Conservation (phyloP, 352 stramenopile genomes). For the Phytophthora syringae region DNA sequence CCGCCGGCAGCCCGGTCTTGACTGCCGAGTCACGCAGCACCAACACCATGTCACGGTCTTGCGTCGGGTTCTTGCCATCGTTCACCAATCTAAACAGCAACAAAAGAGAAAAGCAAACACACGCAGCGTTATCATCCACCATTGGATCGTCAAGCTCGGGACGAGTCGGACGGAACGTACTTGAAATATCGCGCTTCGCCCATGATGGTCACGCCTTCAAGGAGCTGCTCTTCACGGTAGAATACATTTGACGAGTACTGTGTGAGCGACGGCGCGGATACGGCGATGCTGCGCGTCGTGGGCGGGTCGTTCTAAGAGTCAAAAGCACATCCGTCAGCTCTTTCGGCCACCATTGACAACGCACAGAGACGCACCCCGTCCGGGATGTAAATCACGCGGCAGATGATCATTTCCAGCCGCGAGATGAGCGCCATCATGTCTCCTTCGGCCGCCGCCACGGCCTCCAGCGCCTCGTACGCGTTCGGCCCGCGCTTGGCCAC, state of each 20-base stretch:
- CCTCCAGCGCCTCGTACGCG: conserved; percentile 65
- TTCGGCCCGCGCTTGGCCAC: conserved; percentile 51
- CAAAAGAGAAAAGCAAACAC: background rate
- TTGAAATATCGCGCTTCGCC: conserved; percentile 68
- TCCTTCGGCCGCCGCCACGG: conserved; percentile 76
- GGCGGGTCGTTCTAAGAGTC: conserved; percentile 72
- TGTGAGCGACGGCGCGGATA: conserved; percentile 66
- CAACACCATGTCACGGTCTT: conserved; percentile 62
- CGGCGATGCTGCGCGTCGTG: conserved; percentile 63
- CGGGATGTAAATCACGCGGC: conserved; percentile 84
- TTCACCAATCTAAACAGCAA: conserved; percentile 49
- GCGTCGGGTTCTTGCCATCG: conserved; percentile 59
- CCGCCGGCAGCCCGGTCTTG: conserved; percentile 42
- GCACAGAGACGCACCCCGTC: conserved; percentile 47
- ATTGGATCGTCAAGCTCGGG: background rate
- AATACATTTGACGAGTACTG: conserved; percentile 87
- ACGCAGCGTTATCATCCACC: background rate
- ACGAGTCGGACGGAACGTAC: conserved; percentile 35
- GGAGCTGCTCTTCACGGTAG: conserved; percentile 47
- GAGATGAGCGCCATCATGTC: conserved; percentile 92
- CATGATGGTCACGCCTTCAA: conserved; percentile 49
- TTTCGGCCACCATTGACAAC: background rate
- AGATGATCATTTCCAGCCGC: conserved; percentile 88
- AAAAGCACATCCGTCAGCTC: conserved; percentile 13
- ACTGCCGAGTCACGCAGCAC: conserved; percentile 66